Evolutionary conservation across 257 asterid species (phyloP).

Genomic region (Solanum megistacrolobum): DNA sequence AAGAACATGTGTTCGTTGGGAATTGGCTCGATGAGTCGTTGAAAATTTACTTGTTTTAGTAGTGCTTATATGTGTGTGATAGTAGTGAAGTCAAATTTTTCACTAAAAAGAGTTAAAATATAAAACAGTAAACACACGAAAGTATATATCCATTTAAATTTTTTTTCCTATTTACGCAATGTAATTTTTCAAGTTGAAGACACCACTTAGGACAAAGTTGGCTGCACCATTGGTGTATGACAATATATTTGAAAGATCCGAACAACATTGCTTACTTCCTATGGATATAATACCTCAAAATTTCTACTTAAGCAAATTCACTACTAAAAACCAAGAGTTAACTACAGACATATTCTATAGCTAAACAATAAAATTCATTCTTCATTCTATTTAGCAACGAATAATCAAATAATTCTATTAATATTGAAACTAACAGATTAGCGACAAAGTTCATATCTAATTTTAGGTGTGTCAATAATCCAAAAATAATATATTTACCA

Average conservation of each 20-base stretch:
- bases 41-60: background rate
- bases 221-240: background rate
- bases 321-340: background rate
- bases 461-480: background rate
- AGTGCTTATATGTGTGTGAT: background rate
- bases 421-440: background rate
- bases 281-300: background rate
- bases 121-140: background rate
- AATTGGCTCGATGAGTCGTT: background rate
- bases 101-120: background rate
- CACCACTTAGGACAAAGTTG: background rate
- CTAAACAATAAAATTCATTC: background rate
- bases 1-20: background rate
- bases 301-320: background rate
- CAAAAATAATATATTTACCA: conserved; percentile 1
- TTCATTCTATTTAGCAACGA: background rate
- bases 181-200: background rate
- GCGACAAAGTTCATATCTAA: background rate
- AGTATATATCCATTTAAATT: background rate
- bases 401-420: background rate
- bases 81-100: background rate
- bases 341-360: background rate
- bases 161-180: background rate
- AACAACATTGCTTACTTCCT: background rate
- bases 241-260: background rate